phyloP scores from a whole-genome alignment of 2,329 filamentous ascomycete genomes.

The Cordyceps tenuipes region DNA sequence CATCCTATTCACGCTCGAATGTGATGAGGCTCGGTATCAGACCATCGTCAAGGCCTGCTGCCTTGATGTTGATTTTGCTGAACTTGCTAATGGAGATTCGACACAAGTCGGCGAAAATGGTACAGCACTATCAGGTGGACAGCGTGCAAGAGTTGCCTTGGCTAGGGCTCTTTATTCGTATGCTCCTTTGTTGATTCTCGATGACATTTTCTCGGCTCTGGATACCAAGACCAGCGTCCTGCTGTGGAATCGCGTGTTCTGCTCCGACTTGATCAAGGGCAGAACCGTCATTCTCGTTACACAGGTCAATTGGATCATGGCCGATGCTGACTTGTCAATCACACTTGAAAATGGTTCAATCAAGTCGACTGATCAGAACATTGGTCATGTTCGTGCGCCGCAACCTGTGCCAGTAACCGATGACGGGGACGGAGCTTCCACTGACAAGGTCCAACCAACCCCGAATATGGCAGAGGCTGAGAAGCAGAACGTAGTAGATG shows the following conservation, averaged over 20 bases:
- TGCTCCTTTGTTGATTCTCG: slow-evolving; percentile 45
- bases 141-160: slow-evolving; percentile 47
- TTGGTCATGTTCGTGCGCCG: slow-evolving; percentile 36
- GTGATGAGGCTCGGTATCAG: slow-evolving; percentile 45
- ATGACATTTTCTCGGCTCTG: slow-evolving; percentile 52
- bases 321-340: slow-evolving; percentile 40
- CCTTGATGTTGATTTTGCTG: slow-evolving; percentile 40
- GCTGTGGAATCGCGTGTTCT: slow-evolving; percentile 51
- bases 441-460: background rate
- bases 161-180: slow-evolving; percentile 50
- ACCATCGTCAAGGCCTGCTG: slow-evolving; percentile 48
- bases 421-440: slow-evolving; percentile 1
- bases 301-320: slow-evolving; percentile 44
- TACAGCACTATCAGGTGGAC: slow-evolving; percentile 46
- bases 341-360: slow-evolving; percentile 37
- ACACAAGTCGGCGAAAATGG: slow-evolving; percentile 48
- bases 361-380: slow-evolving; percentile 32
- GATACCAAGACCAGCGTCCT: slow-evolving; percentile 51
- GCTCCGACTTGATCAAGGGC: slow-evolving; percentile 42
- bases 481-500: background rate
- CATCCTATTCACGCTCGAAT: slow-evolving; percentile 43
- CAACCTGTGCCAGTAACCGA: slow-evolving; percentile 25
- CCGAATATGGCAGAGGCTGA: background rate
- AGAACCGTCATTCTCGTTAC: slow-evolving; percentile 50
- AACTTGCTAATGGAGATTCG: slow-evolving; percentile 41